Evolutionary conservation across 192 early-diverging fungal species (phyloP).

Genomic region (Piromyces finnis): DNA sequence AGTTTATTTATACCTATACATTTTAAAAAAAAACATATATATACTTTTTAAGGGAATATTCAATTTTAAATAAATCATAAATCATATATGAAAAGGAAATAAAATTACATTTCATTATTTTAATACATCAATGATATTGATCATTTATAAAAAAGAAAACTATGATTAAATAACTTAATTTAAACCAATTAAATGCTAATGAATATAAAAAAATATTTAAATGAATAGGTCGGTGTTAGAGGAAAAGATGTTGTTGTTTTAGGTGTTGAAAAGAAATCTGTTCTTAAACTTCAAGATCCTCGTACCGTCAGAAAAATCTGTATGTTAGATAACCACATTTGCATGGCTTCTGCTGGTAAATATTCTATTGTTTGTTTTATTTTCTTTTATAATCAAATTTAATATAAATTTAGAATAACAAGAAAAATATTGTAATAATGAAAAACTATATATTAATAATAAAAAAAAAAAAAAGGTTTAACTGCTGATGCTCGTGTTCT

Average conservation of each 20-base stretch:
- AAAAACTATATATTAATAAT: no score
- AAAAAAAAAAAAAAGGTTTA: constrained; percentile 35
- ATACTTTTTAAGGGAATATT: no score
- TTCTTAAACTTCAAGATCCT: constrained; percentile 88
- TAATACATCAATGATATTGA: no score
- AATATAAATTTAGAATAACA: neutral
- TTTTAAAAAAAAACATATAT: no score
- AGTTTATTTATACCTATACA: no score
- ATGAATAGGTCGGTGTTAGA: constrained; percentile 77
- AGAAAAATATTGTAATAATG: no score
- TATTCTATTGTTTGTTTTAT: neutral
- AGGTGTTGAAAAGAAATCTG: constrained; percentile 93
- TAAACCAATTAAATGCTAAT: no score
- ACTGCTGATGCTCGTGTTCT: constrained; percentile 91
- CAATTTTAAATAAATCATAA: no score
- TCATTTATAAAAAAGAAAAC: no score
- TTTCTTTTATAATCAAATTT: neutral
- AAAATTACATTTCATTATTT: no score
- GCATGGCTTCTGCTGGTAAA: constrained; percentile 83
- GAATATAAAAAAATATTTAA: neutral
- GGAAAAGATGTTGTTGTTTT: constrained; percentile 79
- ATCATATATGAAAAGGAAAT: no score
- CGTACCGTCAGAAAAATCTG: constrained; percentile 92
- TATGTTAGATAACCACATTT: constrained; percentile 91
- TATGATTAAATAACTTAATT: no score